phyloP scores from a whole-genome alignment of 1,284 basidiomycete genomes.

The Ceratobasidium sp. region DNA sequence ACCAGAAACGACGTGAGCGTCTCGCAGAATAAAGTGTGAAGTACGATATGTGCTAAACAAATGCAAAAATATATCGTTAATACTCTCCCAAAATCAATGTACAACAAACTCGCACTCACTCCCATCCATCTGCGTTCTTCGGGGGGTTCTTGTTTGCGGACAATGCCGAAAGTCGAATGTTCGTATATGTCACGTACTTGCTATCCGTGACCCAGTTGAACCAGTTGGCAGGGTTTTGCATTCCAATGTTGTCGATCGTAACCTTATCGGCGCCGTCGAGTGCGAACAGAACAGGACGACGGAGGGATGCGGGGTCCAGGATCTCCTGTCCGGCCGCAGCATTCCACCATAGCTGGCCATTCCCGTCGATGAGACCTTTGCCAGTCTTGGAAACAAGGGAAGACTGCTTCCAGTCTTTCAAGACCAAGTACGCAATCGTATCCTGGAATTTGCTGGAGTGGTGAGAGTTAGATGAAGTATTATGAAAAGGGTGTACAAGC shows the following conservation, averaged over 20 bases:
- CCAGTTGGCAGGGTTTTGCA: constrained; percentile 43
- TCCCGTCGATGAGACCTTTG: constrained; percentile 40
- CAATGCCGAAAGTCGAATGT: constrained; percentile 41
- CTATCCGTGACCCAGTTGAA: constrained; percentile 40
- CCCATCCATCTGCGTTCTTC: constrained; percentile 43
- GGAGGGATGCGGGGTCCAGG: constrained; percentile 34
- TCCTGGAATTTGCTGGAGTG: constrained; percentile 33
- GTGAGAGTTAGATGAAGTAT: neutral
- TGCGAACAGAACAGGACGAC: constrained; percentile 33
- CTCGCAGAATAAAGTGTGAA: constrained; percentile 34
- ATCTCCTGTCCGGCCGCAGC: constrained; percentile 30
- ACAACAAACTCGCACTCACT: constrained; percentile 11
- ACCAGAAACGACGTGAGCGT: constrained; percentile 42
- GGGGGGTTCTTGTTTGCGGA: constrained; percentile 37
- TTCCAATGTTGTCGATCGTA: constrained; percentile 32
- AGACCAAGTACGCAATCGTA: constrained; percentile 36
- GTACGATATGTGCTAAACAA: constrained; percentile 36
- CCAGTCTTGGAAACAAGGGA: constrained; percentile 41
- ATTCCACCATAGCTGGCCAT: constrained; percentile 38
- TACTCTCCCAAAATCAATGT: neutral
- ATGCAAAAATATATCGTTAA: neutral
- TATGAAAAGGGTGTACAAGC: neutral
- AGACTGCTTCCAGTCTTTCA: constrained; percentile 38
- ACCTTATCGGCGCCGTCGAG: constrained; percentile 39
- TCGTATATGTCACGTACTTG: constrained; percentile 37